Evolutionary conservation across 1,284 basidiomycete genomes (phyloP), one percentile per base, ranked within the genome.

Genomic region (Anthracocystis setariae): DNA sequence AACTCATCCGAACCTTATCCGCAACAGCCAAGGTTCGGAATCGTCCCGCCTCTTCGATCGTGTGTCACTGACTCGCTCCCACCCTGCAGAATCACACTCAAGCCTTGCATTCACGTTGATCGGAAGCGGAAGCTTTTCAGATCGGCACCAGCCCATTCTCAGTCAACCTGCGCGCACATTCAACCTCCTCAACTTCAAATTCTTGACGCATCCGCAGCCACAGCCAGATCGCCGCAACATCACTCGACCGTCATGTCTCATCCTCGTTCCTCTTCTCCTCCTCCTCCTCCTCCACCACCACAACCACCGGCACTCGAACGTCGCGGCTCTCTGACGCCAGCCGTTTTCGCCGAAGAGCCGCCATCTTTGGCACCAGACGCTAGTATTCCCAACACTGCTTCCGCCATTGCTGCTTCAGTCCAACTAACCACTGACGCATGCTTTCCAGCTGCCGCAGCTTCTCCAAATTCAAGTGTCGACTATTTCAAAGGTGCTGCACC

Each of bases 321-420:
- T 40, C 46, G 55, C 17, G 59, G 63, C 21, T 62, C 62, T 13
- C 53, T 75, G 20, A 64, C 73, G 9, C 73, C 73, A 5, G 58
- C 47, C 40, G 69, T 73, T 46, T 75, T 55, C 47, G 46, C 64
- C n/a, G 73, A 75, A 61, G 73, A 75, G 58, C 69, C 73, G 21
- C 73, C 73, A 17, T 48, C 44, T 37, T 60, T 20, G 55, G 46
- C 20, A 35, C 29, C 21, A 27, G 46, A 29, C 5, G 37, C 46
- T 24, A 46, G 17, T 15, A 25, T 38, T 46, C 24, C 52, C 3
- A 23, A 25, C 39, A 17, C 51, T 4, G 29, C 42, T n/a, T 33
- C 49, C n/a, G 48, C 51, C 23, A 46, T 5, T 17, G 27, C 29
- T 8, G 46, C 46, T 15, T 66, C 64, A 9, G 5, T 32, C 29